These are phyloP conservation scores for Microcyclospora tardicrescens DNA, from an alignment of 2,329 filamentous ascomycete genomes.

Conservation along the genomic window DNA sequence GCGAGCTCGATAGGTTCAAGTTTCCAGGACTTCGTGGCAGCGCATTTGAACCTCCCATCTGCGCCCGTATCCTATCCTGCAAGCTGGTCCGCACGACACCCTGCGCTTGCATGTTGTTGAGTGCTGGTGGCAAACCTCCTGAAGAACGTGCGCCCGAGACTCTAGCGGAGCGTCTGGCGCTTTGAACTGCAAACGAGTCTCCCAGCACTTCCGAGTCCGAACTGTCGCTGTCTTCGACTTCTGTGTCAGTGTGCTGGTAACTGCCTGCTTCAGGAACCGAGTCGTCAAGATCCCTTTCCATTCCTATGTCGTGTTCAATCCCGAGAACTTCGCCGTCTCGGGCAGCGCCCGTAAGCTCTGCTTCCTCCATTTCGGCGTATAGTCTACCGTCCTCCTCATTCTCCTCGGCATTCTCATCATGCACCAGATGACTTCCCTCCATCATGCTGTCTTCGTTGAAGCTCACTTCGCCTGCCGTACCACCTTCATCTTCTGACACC, in stretches of 20 bases:
- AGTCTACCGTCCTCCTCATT: slow-evolving; percentile 24
- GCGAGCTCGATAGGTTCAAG: slow-evolving; percentile 21
- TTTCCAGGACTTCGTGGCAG: slow-evolving; percentile 21
- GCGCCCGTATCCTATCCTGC: slow-evolving; percentile 19
- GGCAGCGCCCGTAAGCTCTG: slow-evolving; percentile 33
- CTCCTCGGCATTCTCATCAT: slow-evolving; percentile 26
- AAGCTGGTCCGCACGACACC: slow-evolving; percentile 7
- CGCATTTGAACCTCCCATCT: slow-evolving; percentile 16
- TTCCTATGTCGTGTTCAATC: slow-evolving; percentile 12
- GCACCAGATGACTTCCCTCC: slow-evolving; percentile 31
- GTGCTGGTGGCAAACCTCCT: neutral
- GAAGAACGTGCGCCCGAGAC: no score
- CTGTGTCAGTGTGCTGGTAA: slow-evolving; percentile 43
- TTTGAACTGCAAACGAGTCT: slow-evolving; percentile 15
- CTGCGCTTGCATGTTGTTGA: slow-evolving; percentile 4
- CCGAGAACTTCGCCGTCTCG: slow-evolving; percentile 35
- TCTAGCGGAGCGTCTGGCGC: slow-evolving; percentile 1
- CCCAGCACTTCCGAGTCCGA: slow-evolving; percentile 6
- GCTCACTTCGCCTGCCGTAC: slow-evolving; percentile 35
- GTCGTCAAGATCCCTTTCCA: slow-evolving; percentile 30
- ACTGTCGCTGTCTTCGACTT: slow-evolving; percentile 29
- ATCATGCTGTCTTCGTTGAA: slow-evolving; percentile 38
- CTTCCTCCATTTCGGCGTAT: slow-evolving; percentile 32
- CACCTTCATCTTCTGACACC: slow-evolving; percentile 24
- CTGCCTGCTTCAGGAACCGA: slow-evolving; percentile 40